Base-by-base conservation (phyloP, 768 basidiomycete genomes). In the Russula foetens region DNA sequence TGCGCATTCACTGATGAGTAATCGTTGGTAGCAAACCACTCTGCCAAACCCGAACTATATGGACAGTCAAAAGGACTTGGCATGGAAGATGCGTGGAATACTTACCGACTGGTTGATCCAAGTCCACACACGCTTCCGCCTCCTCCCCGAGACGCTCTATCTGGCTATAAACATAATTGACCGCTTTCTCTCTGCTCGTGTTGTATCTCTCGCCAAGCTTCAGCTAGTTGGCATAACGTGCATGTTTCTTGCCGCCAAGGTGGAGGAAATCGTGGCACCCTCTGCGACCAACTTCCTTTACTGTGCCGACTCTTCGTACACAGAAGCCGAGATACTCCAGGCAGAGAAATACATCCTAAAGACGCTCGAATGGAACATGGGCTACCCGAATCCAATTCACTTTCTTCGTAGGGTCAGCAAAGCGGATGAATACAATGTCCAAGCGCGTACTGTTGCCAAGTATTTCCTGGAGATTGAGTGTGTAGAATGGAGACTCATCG, bases 91-190 rank as follows among this genome's bases (percentile, higher is more conserved):
- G 84, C 88, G 93, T 12, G 86, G 84, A 8, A 83, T 94, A 52
- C 83, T 98, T 19, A 84, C 90, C 64, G 94, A 96, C 77, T 97
- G 93, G 93, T 79, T 98, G 60, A 84, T 97, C 64, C 90, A 94
- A 73, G 86, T 95, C 17, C 95, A 97, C 70, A 80, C 81, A 52
- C 86, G 86, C 65, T 95, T 94, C 79, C 83, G 84, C 57, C 79
- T 97, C 31, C 78, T 90, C 11, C 90, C 90, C 17, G 94, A 98
- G 73, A 95, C 95, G 1, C 83, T 97, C 58, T 96, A 95, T 76
- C 82, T 96, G 59, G 84, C 85, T 68, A 78, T 85, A 65, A 95
- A 97, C 76, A 84, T 97, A 69, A 79, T 84, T 68, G 84, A 85
- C 71, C 81, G 84, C 49, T 84, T 85, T 76, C 77, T 84, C 31